These are phyloP conservation scores for Capsella bursapastoris DNA, from an alignment of 345 rosid genomes.

Conservation along the genomic window DNA sequence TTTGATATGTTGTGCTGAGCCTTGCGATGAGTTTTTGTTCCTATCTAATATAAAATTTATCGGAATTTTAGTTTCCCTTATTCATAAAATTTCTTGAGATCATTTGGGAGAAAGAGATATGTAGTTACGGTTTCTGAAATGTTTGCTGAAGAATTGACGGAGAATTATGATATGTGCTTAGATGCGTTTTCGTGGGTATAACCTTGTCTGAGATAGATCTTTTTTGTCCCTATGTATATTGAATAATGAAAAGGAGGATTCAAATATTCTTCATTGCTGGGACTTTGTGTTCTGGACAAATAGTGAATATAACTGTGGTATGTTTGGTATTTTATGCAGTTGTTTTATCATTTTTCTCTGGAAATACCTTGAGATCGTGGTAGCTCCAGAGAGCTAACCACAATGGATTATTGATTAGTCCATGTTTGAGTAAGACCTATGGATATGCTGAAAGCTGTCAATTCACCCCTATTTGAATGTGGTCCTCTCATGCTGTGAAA, in stretches of 20 bases:
- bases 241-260: neutral
- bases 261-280: neutral
- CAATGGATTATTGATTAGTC: neutral
- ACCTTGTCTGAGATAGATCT: neutral
- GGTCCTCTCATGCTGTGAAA: neutral
- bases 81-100: neutral
- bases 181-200: neutral
- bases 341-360: neutral
- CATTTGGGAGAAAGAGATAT: neutral
- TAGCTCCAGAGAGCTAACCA: neutral
- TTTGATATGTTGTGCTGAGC: neutral
- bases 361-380: neutral
- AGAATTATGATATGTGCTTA: neutral
- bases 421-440: neutral
- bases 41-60: neutral
- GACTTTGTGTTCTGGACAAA: neutral
- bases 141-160: neutral
- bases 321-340: neutral
- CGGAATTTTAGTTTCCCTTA: too few relatives aligned
- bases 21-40: neutral
- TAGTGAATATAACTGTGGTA: neutral
- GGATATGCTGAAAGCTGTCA: neutral
- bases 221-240: neutral
- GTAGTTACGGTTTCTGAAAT: conserved; percentile 14
- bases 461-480: neutral